Percentiles rank a stretch among this genome's conserved stretches.
Conservation (phyloP, 2,329 filamentous ascomycete genomes). For the Hymenoscyphus occultus region DNA sequence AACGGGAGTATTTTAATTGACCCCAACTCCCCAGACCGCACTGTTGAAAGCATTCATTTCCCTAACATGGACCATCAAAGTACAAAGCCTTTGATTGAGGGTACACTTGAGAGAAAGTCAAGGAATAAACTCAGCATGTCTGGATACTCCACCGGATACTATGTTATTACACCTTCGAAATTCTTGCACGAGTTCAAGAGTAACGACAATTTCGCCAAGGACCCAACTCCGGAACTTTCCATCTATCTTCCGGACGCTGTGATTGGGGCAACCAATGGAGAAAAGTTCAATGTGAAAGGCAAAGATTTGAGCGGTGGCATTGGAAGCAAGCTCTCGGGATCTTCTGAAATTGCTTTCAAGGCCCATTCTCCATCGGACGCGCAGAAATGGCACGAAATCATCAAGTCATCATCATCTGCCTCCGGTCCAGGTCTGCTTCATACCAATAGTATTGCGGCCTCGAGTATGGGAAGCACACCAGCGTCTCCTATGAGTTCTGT, state of each 20-base stretch:
- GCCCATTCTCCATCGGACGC: conserved; percentile 78
- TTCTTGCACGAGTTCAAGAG: conserved; percentile 97
- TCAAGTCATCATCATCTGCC: conserved; percentile 40
- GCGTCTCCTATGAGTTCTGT: conserved; percentile 26
- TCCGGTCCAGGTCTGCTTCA: conserved; percentile 9
- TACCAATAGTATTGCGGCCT: conserved; percentile 15
- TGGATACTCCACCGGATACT: conserved; percentile 79
- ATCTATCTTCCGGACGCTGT: conserved; percentile 90
- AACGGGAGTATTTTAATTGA: conserved; percentile 73
- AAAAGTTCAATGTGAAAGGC: conserved; percentile 93
- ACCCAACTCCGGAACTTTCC: conserved; percentile 80
- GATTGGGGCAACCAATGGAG: conserved; percentile 67
- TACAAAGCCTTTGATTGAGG: conserved; percentile 82
- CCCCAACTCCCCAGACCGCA: conserved; percentile 69
- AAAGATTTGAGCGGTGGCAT: conserved; percentile 84
- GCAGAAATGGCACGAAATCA: conserved; percentile 78
- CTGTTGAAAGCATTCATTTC: conserved; percentile 72
- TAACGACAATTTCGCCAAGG: conserved; percentile 67
- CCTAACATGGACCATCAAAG: conserved; percentile 82
- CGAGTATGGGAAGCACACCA: conserved; percentile 22
- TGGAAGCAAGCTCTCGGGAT: conserved; percentile 75
- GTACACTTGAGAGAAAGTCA: conserved; percentile 84
- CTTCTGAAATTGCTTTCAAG: conserved; percentile 81
- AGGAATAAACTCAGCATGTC: conserved; percentile 75
- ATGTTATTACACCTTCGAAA: conserved; percentile 82